These are phyloP conservation scores for Boletus rubropictus DNA, from an alignment of 768 basidiomycete species.

Conservation along the genomic window DNA sequence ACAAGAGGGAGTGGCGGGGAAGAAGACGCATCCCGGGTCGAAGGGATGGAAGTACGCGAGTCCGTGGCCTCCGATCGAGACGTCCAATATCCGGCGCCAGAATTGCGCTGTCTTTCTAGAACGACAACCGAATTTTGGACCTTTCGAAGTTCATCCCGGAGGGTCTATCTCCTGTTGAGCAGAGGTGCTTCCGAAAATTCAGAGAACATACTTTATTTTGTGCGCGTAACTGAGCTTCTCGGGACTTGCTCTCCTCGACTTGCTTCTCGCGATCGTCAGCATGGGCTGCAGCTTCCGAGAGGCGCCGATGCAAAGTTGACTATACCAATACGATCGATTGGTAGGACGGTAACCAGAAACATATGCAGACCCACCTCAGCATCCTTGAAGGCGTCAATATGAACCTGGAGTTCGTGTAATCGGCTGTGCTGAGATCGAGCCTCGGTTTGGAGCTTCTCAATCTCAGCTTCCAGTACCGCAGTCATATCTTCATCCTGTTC, in stretches of 20 bases:
- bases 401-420: constrained; percentile 48
- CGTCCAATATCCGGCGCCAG: constrained; percentile 92
- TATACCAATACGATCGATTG: constrained; percentile 24
- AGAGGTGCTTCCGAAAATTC: background rate
- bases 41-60: constrained; percentile 36
- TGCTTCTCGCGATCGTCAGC: constrained; percentile 54
- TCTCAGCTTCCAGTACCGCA: constrained; percentile 47
- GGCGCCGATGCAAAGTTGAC: constrained; percentile 40
- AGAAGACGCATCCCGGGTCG: constrained; percentile 38
- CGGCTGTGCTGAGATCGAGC: constrained; percentile 44
- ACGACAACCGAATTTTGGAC: constrained; percentile 90
- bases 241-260: constrained; percentile 65
- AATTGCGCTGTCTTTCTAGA: constrained; percentile 85
- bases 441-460: constrained; percentile 47
- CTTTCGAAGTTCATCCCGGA: constrained; percentile 92
- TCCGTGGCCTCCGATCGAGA: constrained; percentile 35
- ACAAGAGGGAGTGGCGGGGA: constrained; percentile 26
- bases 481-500: constrained; percentile 54
- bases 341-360: background rate
- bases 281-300: constrained; percentile 45
- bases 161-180: constrained; percentile 45
- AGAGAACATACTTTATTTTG: constrained; percentile 67
- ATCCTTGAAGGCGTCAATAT: constrained; percentile 46
- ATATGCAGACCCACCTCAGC: constrained; percentile 49
- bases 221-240: constrained; percentile 63